Conservation (phyloP, 2,329 filamentous ascomycete species). For the Aspergillus candidus region DNA sequence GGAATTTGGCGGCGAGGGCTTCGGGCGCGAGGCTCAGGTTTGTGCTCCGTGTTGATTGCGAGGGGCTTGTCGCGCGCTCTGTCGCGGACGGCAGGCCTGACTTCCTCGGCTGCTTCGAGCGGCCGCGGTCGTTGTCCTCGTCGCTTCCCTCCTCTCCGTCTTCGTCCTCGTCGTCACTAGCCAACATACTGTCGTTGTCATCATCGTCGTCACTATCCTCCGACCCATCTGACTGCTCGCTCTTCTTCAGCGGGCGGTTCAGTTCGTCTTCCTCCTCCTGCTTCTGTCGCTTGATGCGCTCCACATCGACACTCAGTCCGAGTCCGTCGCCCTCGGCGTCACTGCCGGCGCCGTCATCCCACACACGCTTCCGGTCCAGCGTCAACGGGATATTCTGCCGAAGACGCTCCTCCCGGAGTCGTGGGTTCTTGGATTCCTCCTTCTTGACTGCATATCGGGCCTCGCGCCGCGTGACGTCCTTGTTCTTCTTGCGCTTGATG, state of each 20-base stretch:
- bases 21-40: constrained; percentile 57
- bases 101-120: constrained; percentile 19
- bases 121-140: constrained; percentile 39
- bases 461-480: constrained; percentile 68
- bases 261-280: constrained; percentile 40
- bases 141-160: constrained; percentile 44
- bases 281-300: constrained; percentile 44
- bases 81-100: constrained; percentile 32
- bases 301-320: constrained; percentile 44
- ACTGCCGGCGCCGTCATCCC: constrained; percentile 64
- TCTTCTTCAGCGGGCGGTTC: constrained; percentile 28
- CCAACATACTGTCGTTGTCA: constrained; percentile 72
- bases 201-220: constrained; percentile 44
- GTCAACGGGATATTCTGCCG: constrained; percentile 73
- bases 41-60: constrained; percentile 51
- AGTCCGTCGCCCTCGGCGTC: constrained; percentile 41
- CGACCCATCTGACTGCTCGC: constrained; percentile 41
- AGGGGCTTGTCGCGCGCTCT: constrained; percentile 50
- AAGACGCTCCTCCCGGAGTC: constrained; percentile 65
- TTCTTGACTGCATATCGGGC: constrained; percentile 71
- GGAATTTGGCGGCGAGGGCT: constrained; percentile 56
- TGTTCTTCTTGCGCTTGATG: constrained; percentile 70
- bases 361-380: constrained; percentile 80
- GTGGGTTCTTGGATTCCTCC: constrained; percentile 78
- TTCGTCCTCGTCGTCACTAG: constrained; percentile 50